Evolutionary conservation across 495 filamentous ascomycete genomes (phyloP).

Genomic region (Opeltia flavorubescens): DNA sequence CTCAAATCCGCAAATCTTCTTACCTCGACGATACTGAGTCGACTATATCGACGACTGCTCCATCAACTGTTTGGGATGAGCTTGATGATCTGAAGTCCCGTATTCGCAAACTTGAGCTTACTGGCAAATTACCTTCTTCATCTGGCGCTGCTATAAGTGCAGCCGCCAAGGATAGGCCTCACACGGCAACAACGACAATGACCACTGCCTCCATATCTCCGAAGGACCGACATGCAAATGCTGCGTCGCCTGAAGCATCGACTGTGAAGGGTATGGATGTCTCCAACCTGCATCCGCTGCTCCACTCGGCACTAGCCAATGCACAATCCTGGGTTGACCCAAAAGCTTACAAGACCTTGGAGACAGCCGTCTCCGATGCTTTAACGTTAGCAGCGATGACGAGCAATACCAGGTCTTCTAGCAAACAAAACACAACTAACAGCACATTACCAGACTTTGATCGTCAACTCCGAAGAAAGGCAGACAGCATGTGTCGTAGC

Average conservation of each 20-base stretch:
- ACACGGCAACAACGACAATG: slow-evolving; percentile 84
- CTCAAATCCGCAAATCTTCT: slow-evolving; percentile 31
- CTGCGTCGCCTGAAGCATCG: slow-evolving; percentile 34
- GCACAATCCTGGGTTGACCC: slow-evolving; percentile 48
- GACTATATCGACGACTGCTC: slow-evolving; percentile 69
- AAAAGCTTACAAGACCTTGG: slow-evolving; percentile 69
- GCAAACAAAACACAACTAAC: slow-evolving; percentile 50
- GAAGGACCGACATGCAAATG: slow-evolving; percentile 42
- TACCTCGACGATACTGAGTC: slow-evolving; percentile 59
- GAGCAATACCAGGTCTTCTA: slow-evolving; percentile 43
- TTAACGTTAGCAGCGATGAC: slow-evolving; percentile 60
- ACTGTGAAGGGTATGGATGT: slow-evolving; percentile 10
- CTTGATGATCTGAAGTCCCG: slow-evolving; percentile 90
- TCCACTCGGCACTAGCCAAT: slow-evolving; percentile 69
- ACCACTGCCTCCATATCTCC: slow-evolving; percentile 87
- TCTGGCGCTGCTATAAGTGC: slow-evolving; percentile 66
- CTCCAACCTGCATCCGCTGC: slow-evolving; percentile 52
- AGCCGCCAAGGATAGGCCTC: slow-evolving; percentile 57
- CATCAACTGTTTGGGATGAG: slow-evolving; percentile 96
- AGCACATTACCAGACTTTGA: slow-evolving; percentile 47
- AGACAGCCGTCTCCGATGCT: slow-evolving; percentile 71
- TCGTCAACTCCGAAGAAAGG: slow-evolving; percentile 73
- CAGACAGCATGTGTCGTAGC: slow-evolving; percentile 82
- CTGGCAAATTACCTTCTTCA: slow-evolving; percentile 69
- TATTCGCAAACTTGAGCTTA: slow-evolving; percentile 82